Evolutionary conservation across 2,329 filamentous ascomycete species (phyloP), one percentile per base, ranked within the genome.

Genomic region (Talaromyces albobiverticillius): DNA sequence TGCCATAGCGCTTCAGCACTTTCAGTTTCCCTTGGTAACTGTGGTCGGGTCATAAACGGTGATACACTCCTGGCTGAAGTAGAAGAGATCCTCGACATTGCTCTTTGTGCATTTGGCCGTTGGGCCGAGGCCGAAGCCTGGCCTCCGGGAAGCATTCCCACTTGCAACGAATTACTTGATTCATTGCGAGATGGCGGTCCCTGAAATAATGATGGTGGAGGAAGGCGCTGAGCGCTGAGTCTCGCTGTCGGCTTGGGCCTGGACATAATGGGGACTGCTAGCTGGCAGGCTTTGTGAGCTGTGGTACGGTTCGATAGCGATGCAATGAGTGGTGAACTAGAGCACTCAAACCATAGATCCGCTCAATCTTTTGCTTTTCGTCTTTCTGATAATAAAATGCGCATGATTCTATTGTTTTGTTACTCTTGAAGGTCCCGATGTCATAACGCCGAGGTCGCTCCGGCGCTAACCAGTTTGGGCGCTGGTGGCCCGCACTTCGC

Each of bases 1-100:
- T 90, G 88, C 93, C 94, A 97, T 61, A 95, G 81, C 32, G 89
- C 88, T 68, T 95, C 91, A 51, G 89, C 90, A 64, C 86, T 83
- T 68, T 89, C 87, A 52, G 84, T 74, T 40, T 86, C 76, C 70
- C 82, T 75, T 59, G 79, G 65, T 53, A 67, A 67, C 31, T 64
- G 64, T 7, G 60, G 66, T 23, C 64, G 67, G 36, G 65, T 64
- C 6, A 66, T 46, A 48, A 68, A 69, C 0, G 70, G 69, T 0
- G 64, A 72, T 36, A 67, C 57, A 26, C 70, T 61, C n/a, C 59
- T 60, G 10, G 57, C 73, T 52, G 48, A 70, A 58, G 53, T 65
- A 8, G 61, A 38, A 26, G 56, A 60, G n/a, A 60, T 60, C 3
- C 63, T 67, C 6, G 66, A 59, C 41, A 64, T 65, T 26, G 65